Percentiles rank a stretch among this genome's conserved stretches.
These are phyloP conservation scores for Dianthus caryophyllus DNA, from an alignment of 148 eudicot genomes.

Conservation along the genomic window DNA sequence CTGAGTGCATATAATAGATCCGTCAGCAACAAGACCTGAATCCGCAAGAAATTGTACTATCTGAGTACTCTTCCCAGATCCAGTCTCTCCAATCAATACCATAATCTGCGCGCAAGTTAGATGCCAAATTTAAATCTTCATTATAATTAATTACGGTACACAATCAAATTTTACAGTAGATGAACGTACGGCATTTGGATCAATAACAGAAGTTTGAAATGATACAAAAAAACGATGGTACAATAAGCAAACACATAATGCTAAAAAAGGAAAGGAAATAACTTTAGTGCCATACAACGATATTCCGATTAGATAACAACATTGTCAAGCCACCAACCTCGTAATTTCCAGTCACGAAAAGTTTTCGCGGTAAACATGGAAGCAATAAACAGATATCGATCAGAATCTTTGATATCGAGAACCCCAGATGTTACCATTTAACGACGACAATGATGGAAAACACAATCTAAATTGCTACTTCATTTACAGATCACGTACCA, in stretches of 20 bases:
- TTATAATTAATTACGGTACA: background rate
- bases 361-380: background rate
- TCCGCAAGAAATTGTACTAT: constrained; percentile 89
- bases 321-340: background rate
- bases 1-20: constrained; percentile 78
- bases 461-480: background rate
- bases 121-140: background rate
- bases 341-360: too few species aligned
- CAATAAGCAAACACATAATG: background rate
- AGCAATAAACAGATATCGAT: background rate
- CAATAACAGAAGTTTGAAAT: background rate
- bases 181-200: background rate
- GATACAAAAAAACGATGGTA: background rate
- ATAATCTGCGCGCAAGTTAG: constrained; percentile 46
- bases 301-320: too few species aligned
- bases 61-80: constrained; percentile 98
- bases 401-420: too few species aligned
- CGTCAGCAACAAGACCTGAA: constrained; percentile 56
- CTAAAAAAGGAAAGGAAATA: background rate
- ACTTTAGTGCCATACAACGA: too few species aligned
- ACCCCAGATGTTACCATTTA: too few species aligned
- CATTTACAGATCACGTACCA: background rate
- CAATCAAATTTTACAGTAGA: background rate
- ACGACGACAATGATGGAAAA: too few species aligned
- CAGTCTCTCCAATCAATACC: constrained; percentile 92